A percentile compares a stretch with the other conserved stretches of the same genome.
Conservation (phyloP, 148 eudicot species). For the Rhododendron simsii region DNA sequence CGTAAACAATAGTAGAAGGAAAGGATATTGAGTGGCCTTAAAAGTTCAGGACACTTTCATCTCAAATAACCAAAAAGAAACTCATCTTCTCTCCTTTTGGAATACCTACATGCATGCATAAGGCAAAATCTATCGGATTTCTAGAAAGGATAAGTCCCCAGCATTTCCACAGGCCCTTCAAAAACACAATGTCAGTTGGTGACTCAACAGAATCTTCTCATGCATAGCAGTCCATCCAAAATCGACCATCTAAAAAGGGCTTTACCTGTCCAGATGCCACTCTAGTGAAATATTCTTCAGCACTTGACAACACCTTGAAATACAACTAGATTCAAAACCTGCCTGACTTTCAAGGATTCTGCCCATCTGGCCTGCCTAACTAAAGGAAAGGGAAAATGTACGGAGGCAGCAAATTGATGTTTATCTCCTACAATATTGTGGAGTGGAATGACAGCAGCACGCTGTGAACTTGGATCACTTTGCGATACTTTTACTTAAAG, state of each 20-base stretch:
- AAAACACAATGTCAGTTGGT: not conserved
- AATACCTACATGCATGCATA: not conserved
- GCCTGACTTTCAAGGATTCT: not conserved
- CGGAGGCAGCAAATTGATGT: not conserved
- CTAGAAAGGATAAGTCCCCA: not conserved
- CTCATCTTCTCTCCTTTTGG: not conserved
- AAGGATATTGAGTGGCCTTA: not conserved
- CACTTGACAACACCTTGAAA: not conserved
- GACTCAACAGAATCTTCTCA: not conserved
- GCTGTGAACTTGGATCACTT: not conserved
- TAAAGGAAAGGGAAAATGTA: not conserved
- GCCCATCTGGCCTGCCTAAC: not conserved
- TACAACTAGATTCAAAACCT: not conserved
- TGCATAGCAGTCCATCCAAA: not conserved
- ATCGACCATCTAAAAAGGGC: not conserved
- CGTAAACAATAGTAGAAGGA: not conserved
- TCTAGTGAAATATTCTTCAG: not conserved
- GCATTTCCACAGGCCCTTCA: not conserved
- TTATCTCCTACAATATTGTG: not conserved
- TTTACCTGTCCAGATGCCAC: not conserved
- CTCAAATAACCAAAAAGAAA: not conserved
- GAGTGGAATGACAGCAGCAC: not conserved
- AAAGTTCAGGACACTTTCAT: not conserved
- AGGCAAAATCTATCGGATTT: not conserved
- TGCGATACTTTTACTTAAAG: not conserved